These are phyloP conservation scores for Rosa multiflora DNA, from an alignment of 306 rosid species.

Conservation along the genomic window DNA sequence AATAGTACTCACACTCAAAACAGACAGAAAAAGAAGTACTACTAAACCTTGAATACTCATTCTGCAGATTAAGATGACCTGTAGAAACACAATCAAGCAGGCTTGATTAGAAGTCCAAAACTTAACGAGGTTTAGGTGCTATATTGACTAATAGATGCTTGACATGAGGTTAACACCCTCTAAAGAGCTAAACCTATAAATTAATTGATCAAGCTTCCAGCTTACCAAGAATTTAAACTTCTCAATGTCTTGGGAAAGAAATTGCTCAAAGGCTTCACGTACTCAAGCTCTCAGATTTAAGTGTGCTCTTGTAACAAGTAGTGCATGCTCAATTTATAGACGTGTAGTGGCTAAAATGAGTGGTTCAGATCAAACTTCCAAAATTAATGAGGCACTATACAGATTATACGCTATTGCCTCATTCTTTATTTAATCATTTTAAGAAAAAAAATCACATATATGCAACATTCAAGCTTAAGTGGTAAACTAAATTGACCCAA, in stretches of 20 bases:
- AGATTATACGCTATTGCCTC: background rate
- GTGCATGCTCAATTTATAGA: constrained; percentile 10
- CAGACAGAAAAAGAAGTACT: background rate
- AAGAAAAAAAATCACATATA: background rate
- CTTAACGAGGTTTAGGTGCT: background rate
- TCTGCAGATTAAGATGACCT: constrained; percentile 5
- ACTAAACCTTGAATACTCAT: background rate
- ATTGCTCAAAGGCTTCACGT: background rate
- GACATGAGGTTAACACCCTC: background rate
- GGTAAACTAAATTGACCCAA: background rate
- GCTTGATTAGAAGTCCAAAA: background rate
- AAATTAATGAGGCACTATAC: background rate
- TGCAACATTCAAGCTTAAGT: background rate
- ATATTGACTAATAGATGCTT: background rate
- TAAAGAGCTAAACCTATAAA: background rate
- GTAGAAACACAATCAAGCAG: background rate
- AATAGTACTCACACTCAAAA: background rate
- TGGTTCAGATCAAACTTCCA: constrained; percentile 10
- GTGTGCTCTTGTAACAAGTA: constrained; percentile 6
- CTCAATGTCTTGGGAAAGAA: background rate
- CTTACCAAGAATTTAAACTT: constrained; percentile 9
- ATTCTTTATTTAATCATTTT: too few species aligned
- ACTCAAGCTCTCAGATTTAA: background rate
- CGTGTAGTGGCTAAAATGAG: background rate
- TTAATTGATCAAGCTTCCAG: background rate